Evolutionary conservation across 495 filamentous ascomycete genomes (phyloP).

Genomic region (Talaromyces ruber): DNA sequence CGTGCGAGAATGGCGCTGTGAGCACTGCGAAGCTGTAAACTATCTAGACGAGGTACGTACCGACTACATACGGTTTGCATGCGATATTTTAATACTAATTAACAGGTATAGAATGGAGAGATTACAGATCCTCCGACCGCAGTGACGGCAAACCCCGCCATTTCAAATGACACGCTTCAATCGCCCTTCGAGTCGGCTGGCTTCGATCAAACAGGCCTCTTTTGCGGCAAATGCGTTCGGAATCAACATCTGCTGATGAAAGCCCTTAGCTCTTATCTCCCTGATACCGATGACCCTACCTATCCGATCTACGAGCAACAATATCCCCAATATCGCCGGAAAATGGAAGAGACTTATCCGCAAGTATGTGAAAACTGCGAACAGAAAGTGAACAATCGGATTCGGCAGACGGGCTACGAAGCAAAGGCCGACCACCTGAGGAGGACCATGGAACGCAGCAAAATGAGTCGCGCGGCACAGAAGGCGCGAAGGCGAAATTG

Average conservation of each 20-base stretch:
- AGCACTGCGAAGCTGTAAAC: slow-evolving; percentile 71
- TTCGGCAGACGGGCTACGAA: slow-evolving; percentile 61
- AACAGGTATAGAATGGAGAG: slow-evolving; percentile 57
- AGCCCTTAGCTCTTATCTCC: slow-evolving; percentile 61
- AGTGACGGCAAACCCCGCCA: slow-evolving; percentile 25
- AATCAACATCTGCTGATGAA: slow-evolving; percentile 72
- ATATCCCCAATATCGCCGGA: slow-evolving; percentile 50
- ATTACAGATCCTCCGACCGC: slow-evolving; percentile 78
- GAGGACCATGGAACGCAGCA: slow-evolving; percentile 60
- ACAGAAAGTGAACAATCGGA: slow-evolving; percentile 52
- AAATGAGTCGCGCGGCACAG: slow-evolving; percentile 32
- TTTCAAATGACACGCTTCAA: slow-evolving; percentile 19
- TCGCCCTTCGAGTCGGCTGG: slow-evolving; percentile 24
- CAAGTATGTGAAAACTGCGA: slow-evolving; percentile 75
- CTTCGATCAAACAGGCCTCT: slow-evolving; percentile 42
- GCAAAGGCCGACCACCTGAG: slow-evolving; percentile 72
- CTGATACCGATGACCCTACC: slow-evolving; percentile 53
- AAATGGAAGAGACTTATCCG: slow-evolving; percentile 70
- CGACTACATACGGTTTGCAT: not conserved
- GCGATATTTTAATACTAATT: slow-evolving; percentile 12
- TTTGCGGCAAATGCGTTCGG: slow-evolving; percentile 70
- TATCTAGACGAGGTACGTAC: slow-evolving; percentile 58
- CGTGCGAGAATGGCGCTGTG: slow-evolving; percentile 57
- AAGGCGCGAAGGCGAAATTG: slow-evolving; percentile 34
- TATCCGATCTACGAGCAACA: slow-evolving; percentile 49